These are phyloP conservation scores for Fraxinus angustifolia DNA, from an alignment of 305 asterid species.

Conservation along the genomic window DNA sequence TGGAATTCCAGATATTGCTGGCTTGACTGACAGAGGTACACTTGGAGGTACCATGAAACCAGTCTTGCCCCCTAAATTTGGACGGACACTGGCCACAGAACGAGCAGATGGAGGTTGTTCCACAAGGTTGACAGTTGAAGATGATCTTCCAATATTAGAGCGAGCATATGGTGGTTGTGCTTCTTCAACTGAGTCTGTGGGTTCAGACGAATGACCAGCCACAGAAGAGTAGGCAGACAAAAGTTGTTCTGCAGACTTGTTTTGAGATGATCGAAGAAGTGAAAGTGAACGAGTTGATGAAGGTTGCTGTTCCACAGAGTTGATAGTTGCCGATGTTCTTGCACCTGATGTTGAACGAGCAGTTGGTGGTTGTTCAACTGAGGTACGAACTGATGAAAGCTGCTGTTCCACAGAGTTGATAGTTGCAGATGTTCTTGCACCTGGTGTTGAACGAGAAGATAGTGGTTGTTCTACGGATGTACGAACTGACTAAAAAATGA, in stretches of 20 bases:
- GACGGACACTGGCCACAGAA: constrained; percentile 36
- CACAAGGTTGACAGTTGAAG: constrained; percentile 23
- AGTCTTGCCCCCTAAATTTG: constrained; percentile 48
- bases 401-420: constrained; percentile 33
- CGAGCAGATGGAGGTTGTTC: constrained; percentile 72
- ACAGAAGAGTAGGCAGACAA: constrained; percentile 31
- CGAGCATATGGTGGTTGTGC: constrained; percentile 47
- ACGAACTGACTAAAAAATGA: constrained; percentile 54
- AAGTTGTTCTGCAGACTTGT: constrained; percentile 32
- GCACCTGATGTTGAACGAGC: constrained; percentile 20
- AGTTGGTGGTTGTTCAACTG: constrained; percentile 23
- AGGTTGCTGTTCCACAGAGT: constrained; percentile 28
- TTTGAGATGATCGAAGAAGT: constrained; percentile 28
- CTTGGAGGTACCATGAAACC: constrained; percentile 49
- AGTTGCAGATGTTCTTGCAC: constrained; percentile 33
- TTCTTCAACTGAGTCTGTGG: constrained; percentile 38
- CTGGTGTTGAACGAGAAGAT: constrained; percentile 34
- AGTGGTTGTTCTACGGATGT: constrained; percentile 40
- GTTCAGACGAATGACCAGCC: constrained; percentile 28
- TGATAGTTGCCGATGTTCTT: constrained; percentile 22
- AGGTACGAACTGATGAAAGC: constrained; percentile 29
- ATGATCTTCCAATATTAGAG: constrained; percentile 34
- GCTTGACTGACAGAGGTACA: constrained; percentile 51
- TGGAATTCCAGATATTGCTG: constrained; percentile 35
- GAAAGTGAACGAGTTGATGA: constrained; percentile 38